Evolutionary conservation across 495 filamentous ascomycete genomes (phyloP), one percentile per base, ranked within the genome.

Genomic region (Darksidea phi): DNA sequence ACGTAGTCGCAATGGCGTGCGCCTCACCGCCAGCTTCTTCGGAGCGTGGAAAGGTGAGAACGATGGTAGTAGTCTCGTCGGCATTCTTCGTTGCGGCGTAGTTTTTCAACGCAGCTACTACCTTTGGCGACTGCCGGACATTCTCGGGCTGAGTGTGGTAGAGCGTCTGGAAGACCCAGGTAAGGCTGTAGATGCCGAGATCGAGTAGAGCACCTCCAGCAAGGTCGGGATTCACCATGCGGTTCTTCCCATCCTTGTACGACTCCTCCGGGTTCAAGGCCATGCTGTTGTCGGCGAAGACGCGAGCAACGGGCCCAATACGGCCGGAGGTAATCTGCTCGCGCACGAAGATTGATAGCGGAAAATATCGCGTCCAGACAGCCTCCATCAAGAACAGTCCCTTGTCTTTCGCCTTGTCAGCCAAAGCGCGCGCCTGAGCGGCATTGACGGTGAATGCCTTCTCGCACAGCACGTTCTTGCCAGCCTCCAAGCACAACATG

Each of bases 301-400:
- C 88, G 24, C 91, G 83, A 25, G 87, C 81, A 8, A 97, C 86
- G 48, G 85, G 83, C 6, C 94, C 92, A 66, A 97, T 88, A 45
- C 77, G 78, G 2, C 88, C 87, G 1, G 80, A 77, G 52, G 79
- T 76, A 57, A 95, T 86, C 66, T 90, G 67, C 49, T 91, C 81
- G 28, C 91, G 75, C 25, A 96, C 77, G 72, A 93, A 84, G 57
- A 91, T 82, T 63, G 84, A 88, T 6, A 93, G 73, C 1, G 94
- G 94, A 78, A 96, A 95, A 72, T 89, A 94, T 21, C 94, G 79
- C 26, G 92, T 97, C 94, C 94, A 97, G 8, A 97, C 89, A n/a
- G 93, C 92, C 77, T 97, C 93, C 90, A 96, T 96, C 37, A 97
- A 73, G 77, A 97, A 96, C 18, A 96, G 72, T n/a, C 85, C 83